Conservation (phyloP, 208 protist species). For the Leishmania major region DNA sequence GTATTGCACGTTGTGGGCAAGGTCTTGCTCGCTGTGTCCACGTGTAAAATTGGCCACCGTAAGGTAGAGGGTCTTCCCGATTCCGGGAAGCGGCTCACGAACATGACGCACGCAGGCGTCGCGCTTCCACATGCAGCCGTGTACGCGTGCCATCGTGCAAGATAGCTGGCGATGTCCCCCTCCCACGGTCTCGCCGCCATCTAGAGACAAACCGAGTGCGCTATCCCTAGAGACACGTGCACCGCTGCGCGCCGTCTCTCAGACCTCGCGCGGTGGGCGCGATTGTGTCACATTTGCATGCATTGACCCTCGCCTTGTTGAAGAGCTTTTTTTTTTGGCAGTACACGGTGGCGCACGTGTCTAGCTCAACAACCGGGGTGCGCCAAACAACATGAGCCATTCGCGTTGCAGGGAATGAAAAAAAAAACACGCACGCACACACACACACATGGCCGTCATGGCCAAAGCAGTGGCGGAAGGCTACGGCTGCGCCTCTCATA, state of each 20-base stretch:
- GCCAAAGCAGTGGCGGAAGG: background rate
- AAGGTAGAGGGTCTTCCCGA: background rate
- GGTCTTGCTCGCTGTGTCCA: background rate
- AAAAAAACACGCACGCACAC: background rate
- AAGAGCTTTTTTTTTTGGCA: background rate
- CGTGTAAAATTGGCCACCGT: background rate
- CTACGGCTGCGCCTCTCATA: background rate
- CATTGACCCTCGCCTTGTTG: background rate
- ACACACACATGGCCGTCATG: background rate
- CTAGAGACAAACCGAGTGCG: background rate
- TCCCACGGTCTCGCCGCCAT: background rate
- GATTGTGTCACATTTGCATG: background rate
- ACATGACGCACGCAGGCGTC: background rate
- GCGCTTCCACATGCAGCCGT: background rate
- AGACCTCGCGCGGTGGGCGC: background rate
- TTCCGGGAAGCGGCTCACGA: background rate
- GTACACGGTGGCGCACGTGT: background rate
- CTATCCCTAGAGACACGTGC: background rate
- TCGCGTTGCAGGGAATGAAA: background rate
- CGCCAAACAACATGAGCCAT: background rate
- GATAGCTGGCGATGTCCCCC: too few species aligned
- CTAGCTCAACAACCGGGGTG: background rate
- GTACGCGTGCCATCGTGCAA: background rate
- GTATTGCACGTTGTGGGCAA: background rate
- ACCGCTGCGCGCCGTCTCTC: background rate